Percentiles rank a stretch among this genome's conserved stretches.
Evolutionary conservation across 352 stramenopile species (phyloP).

Genomic region (Globisporangium cylindrosporum): DNA sequence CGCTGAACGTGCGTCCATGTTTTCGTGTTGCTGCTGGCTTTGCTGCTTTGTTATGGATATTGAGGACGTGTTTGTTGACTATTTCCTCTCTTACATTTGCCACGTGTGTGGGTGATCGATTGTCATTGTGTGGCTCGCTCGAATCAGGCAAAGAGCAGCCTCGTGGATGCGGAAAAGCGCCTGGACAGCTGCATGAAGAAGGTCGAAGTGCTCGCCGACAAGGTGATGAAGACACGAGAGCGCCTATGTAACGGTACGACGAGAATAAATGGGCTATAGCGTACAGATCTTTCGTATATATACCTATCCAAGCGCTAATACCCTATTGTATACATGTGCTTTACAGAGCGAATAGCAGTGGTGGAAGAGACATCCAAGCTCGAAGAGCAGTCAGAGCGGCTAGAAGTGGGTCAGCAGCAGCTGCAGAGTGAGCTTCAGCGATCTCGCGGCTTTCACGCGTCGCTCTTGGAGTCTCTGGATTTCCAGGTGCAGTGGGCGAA

Average conservation of each 20-base stretch:
- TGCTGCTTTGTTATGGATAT: not conserved
- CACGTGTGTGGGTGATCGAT: not conserved
- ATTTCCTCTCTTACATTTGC: not conserved
- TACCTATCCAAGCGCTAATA: not conserved
- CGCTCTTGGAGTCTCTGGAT: slow-evolving; percentile 62
- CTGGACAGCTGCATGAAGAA: slow-evolving; percentile 51
- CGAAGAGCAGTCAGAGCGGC: slow-evolving; percentile 37
- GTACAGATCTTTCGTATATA: not conserved
- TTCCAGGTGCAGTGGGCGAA: slow-evolving; percentile 63
- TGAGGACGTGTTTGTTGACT: not conserved
- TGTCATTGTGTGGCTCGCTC: not conserved
- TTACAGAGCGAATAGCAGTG: slow-evolving; percentile 47
- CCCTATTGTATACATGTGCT: not conserved
- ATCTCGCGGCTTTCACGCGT: slow-evolving; percentile 36
- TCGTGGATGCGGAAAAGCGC: slow-evolving; percentile 51
- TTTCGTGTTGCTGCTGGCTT: not conserved
- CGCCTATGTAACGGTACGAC: slow-evolving; percentile 53
- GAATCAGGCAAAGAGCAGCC: slow-evolving; percentile 39
- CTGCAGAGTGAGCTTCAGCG: slow-evolving; percentile 31
- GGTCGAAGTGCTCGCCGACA: slow-evolving; percentile 53
- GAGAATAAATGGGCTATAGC: not conserved
- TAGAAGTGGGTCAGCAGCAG: slow-evolving; percentile 44
- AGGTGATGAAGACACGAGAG: slow-evolving; percentile 71
- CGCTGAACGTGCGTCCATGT: slow-evolving; percentile 42
- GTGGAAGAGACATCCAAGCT: slow-evolving; percentile 53